Evolutionary conservation across 164 flowering plant genomes (phyloP).

Genomic region (Magnolia sinica): DNA sequence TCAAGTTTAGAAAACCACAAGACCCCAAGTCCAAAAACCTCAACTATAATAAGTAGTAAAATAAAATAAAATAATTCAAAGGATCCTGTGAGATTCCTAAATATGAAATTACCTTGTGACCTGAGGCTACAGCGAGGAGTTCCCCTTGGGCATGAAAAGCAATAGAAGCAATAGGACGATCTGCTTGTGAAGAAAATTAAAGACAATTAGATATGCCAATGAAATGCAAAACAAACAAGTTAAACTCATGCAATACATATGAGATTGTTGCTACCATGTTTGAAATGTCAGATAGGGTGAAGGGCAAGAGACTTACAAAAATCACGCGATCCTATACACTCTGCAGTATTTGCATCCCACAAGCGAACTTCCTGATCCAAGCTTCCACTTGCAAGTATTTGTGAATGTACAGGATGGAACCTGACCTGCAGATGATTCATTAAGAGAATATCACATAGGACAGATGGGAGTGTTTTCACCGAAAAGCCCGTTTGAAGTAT

Average conservation of each 20-base stretch:
- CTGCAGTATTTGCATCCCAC: slow-evolving; percentile 88
- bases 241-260: background rate
- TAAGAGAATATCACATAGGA: slow-evolving; percentile 1
- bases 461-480: background rate
- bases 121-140: slow-evolving; percentile 91
- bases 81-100: background rate
- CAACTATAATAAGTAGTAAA: background rate
- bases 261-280: background rate
- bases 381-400: slow-evolving; percentile 94
- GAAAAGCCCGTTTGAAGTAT: background rate
- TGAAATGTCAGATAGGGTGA: background rate
- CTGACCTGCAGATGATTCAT: slow-evolving; percentile 61
- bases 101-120: slow-evolving; percentile 74
- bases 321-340: slow-evolving; percentile 81
- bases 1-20: slow-evolving; percentile 4
- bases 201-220: background rate
- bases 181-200: slow-evolving; percentile 31
- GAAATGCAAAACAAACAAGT: background rate
- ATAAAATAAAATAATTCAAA: background rate
- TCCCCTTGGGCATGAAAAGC: slow-evolving; percentile 97
- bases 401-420: slow-evolving; percentile 78
- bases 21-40: background rate
- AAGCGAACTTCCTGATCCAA: slow-evolving; percentile 96
- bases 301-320: slow-evolving; percentile 52
- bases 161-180: slow-evolving; percentile 94